A percentile compares a stretch with the other conserved stretches of the same genome.
Evolutionary conservation across 768 basidiomycete genomes (phyloP).

Genomic region (Naganishia vishniacii): DNA sequence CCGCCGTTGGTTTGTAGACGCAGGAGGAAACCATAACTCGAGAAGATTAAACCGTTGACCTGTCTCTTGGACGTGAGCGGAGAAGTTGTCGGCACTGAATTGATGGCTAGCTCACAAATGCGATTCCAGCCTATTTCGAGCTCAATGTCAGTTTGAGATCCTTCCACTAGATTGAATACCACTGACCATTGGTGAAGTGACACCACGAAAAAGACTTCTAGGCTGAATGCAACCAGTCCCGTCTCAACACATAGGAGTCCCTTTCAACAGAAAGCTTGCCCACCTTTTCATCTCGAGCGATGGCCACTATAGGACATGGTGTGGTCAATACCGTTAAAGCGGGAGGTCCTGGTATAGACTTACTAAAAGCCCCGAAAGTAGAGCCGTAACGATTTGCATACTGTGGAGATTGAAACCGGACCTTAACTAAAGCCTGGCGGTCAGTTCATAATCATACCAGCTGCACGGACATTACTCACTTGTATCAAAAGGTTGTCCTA

Average conservation of each 20-base stretch:
- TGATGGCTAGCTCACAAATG: conserved; percentile 42
- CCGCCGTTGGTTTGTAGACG: conserved; percentile 55
- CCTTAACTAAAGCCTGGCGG: conserved; percentile 36
- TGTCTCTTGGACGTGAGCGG: conserved; percentile 4
- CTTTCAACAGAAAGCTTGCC: background rate
- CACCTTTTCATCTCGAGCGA: conserved; percentile 45
- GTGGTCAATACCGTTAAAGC: background rate
- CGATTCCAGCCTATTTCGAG: conserved; percentile 47
- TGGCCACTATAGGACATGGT: conserved; percentile 31
- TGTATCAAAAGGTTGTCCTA: conserved; percentile 75
- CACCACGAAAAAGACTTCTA: conserved; percentile 47
- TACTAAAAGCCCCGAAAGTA: conserved; percentile 42
- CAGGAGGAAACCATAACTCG: conserved; percentile 75
- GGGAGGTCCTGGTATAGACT: conserved; percentile 18
- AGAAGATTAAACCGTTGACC: conserved; percentile 76
- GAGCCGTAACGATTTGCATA: conserved; percentile 41
- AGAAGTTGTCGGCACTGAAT: too few relatives aligned
- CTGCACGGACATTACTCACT: conserved; percentile 45
- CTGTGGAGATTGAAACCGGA: conserved; percentile 46
- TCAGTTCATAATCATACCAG: background rate
- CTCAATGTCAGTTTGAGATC: too few relatives aligned
- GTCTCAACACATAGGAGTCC: background rate
- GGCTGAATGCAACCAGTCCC: conserved; percentile 22
- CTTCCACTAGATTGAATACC: too few relatives aligned
- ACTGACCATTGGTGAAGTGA: conserved; percentile 68